Evolutionary conservation across 2,329 filamentous ascomycete species (phyloP).

Genomic region (Penicillium sp.): DNA sequence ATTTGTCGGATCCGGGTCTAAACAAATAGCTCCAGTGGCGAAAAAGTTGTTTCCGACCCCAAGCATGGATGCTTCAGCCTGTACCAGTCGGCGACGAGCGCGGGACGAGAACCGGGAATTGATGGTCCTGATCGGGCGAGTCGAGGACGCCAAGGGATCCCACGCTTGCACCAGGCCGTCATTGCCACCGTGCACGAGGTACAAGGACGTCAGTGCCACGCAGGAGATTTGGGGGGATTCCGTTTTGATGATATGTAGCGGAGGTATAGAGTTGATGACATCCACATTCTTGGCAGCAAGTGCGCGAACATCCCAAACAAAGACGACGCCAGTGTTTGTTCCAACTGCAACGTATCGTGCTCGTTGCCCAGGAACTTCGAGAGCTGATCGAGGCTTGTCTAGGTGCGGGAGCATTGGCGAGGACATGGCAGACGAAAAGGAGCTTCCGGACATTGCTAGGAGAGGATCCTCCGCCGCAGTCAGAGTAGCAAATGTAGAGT

Average conservation of each 20-base stretch:
- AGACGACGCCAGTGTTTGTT: slow-evolving; percentile 69
- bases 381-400: slow-evolving; percentile 38
- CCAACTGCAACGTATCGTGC: slow-evolving; percentile 77
- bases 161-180: slow-evolving; percentile 94
- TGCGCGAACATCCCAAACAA: slow-evolving; percentile 81
- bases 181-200: slow-evolving; percentile 86
- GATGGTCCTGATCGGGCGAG: slow-evolving; percentile 75
- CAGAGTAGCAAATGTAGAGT: slow-evolving; percentile 65
- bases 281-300: slow-evolving; percentile 52
- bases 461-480: slow-evolving; percentile 75
- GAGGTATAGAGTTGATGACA: slow-evolving; percentile 57
- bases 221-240: slow-evolving; percentile 84
- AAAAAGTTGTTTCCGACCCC: slow-evolving; percentile 71
- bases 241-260: slow-evolving; percentile 78
- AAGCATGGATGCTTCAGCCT: slow-evolving; percentile 62
- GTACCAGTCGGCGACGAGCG: slow-evolving; percentile 68
- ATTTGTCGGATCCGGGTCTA: slow-evolving; percentile 82
- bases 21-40: slow-evolving; percentile 73
- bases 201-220: slow-evolving; percentile 76
- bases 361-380: slow-evolving; percentile 77
- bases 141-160: slow-evolving; percentile 83
- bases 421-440: slow-evolving; percentile 52
- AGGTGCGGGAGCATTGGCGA: slow-evolving; percentile 50
- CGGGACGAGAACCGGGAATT: slow-evolving; percentile 79
- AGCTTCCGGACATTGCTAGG: slow-evolving; percentile 54